Base-by-base conservation (phyloP, 164 flowering plant genomes). In the Liriodendron chinense region DNA sequence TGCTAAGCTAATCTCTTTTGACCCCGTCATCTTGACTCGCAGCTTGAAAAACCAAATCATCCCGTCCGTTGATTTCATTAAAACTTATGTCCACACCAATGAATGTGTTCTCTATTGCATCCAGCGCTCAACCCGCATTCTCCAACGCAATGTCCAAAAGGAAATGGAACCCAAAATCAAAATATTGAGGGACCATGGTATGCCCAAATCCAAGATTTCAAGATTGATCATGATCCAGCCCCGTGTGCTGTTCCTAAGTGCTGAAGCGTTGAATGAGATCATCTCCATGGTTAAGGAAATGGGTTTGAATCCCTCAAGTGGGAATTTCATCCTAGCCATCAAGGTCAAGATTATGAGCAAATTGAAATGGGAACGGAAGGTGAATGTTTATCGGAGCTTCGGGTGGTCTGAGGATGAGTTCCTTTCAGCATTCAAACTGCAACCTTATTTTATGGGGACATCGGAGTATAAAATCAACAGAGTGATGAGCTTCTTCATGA, bases 381-480 rank as follows among this genome's bases (percentile, higher is more conserved):
- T 47, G 71, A 47, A 43, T 43, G 23, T 68, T 47, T 68, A 43
- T 68, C 22, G 10, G 50, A 43, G 53, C 56, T 18, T 68, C 23
- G 71, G 71, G 5, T 68, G 71, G 71, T 68, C 71, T 7, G 53
- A 43, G 7, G 49, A 68, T 0, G 71, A 68, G 71, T 20, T 43
- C 10, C 53, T 6, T n/a, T 68, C 50, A 1, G 56, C 56, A 21
- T 43, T 68, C 71, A 68, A 18, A 21, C 1, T 7, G 24, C 71
- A 68, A 20, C 50, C 71, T 0, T 2, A 18, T 49, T 47, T 9
- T 47, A 68, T 68, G 71, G 0, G 18, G 71, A 18, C 21, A 18
- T 68, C 71, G 1, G 71, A 68, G 71, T 18, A 68, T 53, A 68
- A 68, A 24, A 68, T 43, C 22, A 68, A n/a, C 53, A 68, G 34